Evolutionary conservation across 176 grass and related monocot species (phyloP).

Genomic region (Leersia perrieri): DNA sequence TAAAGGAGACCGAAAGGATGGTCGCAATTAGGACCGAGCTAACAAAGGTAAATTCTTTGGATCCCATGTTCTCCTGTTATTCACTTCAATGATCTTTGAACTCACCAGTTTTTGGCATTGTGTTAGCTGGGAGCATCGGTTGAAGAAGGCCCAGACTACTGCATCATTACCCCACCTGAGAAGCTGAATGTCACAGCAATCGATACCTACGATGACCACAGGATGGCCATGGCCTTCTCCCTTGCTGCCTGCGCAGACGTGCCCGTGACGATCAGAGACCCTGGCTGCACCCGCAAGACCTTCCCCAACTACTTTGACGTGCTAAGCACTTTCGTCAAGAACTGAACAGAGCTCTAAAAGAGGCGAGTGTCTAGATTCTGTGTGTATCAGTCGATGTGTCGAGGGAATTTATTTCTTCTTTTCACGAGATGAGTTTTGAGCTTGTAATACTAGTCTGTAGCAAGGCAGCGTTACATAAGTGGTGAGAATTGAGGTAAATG

Average conservation of each 20-base stretch:
- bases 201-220: conserved; percentile 92
- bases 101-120: not conserved
- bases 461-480: not conserved
- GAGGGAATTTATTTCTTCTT: conserved; percentile 21
- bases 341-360: not conserved
- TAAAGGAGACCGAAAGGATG: conserved; percentile 99
- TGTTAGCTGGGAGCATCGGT: conserved; percentile 75
- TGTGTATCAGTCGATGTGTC: not conserved
- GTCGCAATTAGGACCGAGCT: conserved; percentile 83
- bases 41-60: conserved; percentile 58
- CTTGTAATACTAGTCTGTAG: conserved; percentile 25
- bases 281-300: conserved; percentile 91
- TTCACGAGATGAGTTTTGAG: not conserved
- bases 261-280: conserved; percentile 82
- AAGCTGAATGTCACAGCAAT: conserved; percentile 74
- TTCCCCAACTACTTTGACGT: conserved; percentile 97
- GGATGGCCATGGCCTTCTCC: conserved; percentile 98
- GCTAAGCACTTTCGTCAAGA: conserved; percentile 70
- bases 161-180: conserved; percentile 91
- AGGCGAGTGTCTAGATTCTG: not conserved
- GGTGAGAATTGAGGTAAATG: not conserved
- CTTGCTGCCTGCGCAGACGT: conserved; percentile 77
- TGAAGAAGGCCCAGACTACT: conserved; percentile 95
- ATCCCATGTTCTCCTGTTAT: not conserved
- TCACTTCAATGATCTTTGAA: not conserved